These are phyloP conservation scores for Lepidium campestre DNA, from an alignment of 441 rosid genomes.

Conservation along the genomic window DNA sequence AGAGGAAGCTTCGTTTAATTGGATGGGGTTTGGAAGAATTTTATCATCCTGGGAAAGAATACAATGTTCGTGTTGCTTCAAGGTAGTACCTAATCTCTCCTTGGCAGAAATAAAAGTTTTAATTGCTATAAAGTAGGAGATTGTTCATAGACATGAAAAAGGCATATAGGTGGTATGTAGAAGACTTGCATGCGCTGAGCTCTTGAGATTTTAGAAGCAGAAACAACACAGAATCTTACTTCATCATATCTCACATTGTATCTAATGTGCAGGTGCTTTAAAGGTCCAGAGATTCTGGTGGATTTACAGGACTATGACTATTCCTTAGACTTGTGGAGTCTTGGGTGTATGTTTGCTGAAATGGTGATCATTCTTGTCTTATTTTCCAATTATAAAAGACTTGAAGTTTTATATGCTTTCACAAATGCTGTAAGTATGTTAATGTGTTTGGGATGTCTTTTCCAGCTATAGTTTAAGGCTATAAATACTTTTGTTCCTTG, in stretches of 20 bases:
- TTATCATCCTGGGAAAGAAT: slow-evolving; percentile 95
- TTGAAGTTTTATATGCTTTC: slow-evolving; percentile 88
- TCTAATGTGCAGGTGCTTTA: slow-evolving; percentile 60
- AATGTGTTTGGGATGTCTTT: background rate
- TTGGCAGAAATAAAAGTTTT: background rate
- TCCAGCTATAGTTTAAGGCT: background rate
- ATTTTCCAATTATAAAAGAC: slow-evolving; percentile 67
- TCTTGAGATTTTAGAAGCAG: background rate
- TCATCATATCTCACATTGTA: background rate
- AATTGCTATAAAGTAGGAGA: background rate
- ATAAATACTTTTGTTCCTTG: background rate
- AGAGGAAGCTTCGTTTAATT: slow-evolving; percentile 86
- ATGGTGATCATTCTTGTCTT: slow-evolving; percentile 49
- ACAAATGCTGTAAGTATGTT: slow-evolving; percentile 88
- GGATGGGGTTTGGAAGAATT: slow-evolving; percentile 99
- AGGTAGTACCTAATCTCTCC: slow-evolving; percentile 38
- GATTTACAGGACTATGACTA: slow-evolving; percentile 98
- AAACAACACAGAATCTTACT: background rate
- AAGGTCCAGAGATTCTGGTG: slow-evolving; percentile 96
- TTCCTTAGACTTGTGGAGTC: slow-evolving; percentile 96
- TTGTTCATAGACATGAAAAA: background rate
- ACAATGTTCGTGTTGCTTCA: slow-evolving; percentile 96
- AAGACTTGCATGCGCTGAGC: background rate
- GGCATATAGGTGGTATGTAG: background rate
- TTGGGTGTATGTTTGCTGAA: slow-evolving; percentile 99